Conservation (phyloP, 805 yeast genomes). For the Komagataella kurtzmanii region DNA sequence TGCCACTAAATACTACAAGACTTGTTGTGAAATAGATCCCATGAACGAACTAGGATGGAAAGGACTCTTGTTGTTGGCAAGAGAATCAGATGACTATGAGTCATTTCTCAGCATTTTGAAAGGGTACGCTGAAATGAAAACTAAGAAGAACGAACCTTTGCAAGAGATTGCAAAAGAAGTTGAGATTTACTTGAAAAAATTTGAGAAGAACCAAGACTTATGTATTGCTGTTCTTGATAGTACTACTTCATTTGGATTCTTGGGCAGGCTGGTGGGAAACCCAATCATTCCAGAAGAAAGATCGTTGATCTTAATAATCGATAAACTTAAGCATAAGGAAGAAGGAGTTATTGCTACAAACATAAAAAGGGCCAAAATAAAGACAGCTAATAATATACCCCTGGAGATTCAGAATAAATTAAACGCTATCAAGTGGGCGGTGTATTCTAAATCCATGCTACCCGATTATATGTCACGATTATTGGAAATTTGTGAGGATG, state of each 20-base stretch:
- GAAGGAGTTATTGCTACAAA: background rate
- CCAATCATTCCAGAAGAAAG: background rate
- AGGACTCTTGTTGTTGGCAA: constrained; percentile 46
- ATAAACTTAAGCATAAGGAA: background rate
- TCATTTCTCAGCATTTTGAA: constrained; percentile 34
- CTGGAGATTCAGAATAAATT: background rate
- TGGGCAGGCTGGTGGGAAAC: background rate
- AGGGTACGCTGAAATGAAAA: constrained; percentile 25
- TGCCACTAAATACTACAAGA: constrained; percentile 29
- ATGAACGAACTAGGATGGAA: constrained; percentile 63
- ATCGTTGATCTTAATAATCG: background rate
- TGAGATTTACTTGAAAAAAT: constrained; percentile 26
- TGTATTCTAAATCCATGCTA: constrained; percentile 9
- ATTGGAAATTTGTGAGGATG: constrained; percentile 40
- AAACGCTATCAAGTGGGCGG: background rate
- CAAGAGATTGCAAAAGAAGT: constrained; percentile 37
- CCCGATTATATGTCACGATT: background rate
- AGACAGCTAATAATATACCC: background rate
- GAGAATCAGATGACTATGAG: constrained; percentile 21
- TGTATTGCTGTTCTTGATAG: background rate
- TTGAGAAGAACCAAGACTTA: constrained; percentile 9
- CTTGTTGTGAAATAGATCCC: constrained; percentile 37
- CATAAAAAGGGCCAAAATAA: background rate
- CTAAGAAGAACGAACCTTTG: constrained; percentile 27
- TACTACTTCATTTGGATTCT: background rate